phyloP scores from a whole-genome alignment of 2,329 filamentous ascomycete genomes.

The Cryoendolithus antarcticus region DNA sequence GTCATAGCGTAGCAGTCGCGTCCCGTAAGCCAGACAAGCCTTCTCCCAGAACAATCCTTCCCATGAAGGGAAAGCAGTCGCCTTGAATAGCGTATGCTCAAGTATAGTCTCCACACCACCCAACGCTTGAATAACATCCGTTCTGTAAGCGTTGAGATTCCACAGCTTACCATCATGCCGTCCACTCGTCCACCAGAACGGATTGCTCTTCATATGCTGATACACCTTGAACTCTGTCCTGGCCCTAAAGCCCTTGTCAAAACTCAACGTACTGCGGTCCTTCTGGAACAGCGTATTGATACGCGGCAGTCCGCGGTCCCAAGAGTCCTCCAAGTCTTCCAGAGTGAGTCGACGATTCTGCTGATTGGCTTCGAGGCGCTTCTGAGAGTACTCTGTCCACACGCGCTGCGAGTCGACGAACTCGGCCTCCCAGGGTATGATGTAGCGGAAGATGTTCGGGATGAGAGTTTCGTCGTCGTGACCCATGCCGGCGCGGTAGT shows the following conservation, averaged over 20 bases:
- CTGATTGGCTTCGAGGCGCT: conserved; percentile 90
- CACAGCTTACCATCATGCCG: conserved; percentile 94
- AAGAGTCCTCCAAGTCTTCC: conserved; percentile 94
- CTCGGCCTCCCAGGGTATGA: conserved; percentile 97
- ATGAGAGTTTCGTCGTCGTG: conserved; percentile 97
- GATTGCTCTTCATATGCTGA: conserved; percentile 97
- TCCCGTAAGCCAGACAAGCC: conserved; percentile 25
- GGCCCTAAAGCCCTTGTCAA: conserved; percentile 95
- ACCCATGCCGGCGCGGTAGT: conserved; percentile 95
- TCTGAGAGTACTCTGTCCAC: conserved; percentile 98
- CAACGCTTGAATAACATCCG: conserved; percentile 90
- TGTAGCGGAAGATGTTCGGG: conserved; percentile 98
- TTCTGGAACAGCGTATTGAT: conserved; percentile 99
- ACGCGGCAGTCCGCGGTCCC: conserved; percentile 92
- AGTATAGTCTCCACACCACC: conserved; percentile 97
- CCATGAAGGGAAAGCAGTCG: conserved; percentile 91
- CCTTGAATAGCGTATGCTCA: conserved; percentile 92
- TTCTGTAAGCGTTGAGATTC: conserved; percentile 92
- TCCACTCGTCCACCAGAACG: conserved; percentile 99
- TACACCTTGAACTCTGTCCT: conserved; percentile 97
- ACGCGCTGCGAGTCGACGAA: conserved; percentile 98
- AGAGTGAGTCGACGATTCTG: conserved; percentile 90
- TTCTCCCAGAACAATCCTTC: conserved; percentile 78
- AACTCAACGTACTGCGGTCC: conserved; percentile 88
- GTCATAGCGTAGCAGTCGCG: conserved; percentile 34